Conservation (phyloP, 805 yeast species). For the Lachancea kluyveri region DNA sequence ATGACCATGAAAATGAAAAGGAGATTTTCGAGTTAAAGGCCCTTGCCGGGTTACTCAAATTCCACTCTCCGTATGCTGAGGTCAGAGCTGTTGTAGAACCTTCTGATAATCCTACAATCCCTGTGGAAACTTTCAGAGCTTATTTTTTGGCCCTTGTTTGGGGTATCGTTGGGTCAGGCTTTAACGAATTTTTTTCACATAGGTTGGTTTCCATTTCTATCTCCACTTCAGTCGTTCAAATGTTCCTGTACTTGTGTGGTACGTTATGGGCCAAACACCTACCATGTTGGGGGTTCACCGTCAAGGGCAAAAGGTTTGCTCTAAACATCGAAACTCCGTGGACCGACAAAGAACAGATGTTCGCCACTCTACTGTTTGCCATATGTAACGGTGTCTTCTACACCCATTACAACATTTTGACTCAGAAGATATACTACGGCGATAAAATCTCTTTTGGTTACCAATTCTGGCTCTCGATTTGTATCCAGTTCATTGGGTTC, state of each 20-base stretch:
- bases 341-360: slow-evolving; percentile 60
- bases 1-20: slow-evolving; percentile 15
- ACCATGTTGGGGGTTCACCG: slow-evolving; percentile 41
- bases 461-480: slow-evolving; percentile 44
- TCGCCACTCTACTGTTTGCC: slow-evolving; percentile 42
- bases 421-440: slow-evolving; percentile 28
- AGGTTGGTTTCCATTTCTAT: slow-evolving; percentile 47
- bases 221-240: slow-evolving; percentile 38
- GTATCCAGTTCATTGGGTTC: slow-evolving; percentile 59
- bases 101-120: slow-evolving; percentile 40
- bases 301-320: slow-evolving; percentile 35
- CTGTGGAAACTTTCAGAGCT: slow-evolving; percentile 44
- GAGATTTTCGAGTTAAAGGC: slow-evolving; percentile 24
- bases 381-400: slow-evolving; percentile 34
- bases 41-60: slow-evolving; percentile 35
- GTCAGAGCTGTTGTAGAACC: slow-evolving; percentile 57
- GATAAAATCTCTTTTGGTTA: slow-evolving; percentile 39
- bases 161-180: slow-evolving; percentile 47
- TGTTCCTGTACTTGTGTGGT: slow-evolving; percentile 43
- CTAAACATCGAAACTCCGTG: slow-evolving; percentile 58
- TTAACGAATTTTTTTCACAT: slow-evolving; percentile 52
- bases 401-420: slow-evolving; percentile 34
- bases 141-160: slow-evolving; percentile 36
- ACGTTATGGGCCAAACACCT: slow-evolving; percentile 33
- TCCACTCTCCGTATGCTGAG: slow-evolving; percentile 56